Percentiles rank a stretch among this genome's conserved stretches.
Conservation (phyloP, 192 early-diverging fungal species). For the Phlyctochytrium planicorne region DNA sequence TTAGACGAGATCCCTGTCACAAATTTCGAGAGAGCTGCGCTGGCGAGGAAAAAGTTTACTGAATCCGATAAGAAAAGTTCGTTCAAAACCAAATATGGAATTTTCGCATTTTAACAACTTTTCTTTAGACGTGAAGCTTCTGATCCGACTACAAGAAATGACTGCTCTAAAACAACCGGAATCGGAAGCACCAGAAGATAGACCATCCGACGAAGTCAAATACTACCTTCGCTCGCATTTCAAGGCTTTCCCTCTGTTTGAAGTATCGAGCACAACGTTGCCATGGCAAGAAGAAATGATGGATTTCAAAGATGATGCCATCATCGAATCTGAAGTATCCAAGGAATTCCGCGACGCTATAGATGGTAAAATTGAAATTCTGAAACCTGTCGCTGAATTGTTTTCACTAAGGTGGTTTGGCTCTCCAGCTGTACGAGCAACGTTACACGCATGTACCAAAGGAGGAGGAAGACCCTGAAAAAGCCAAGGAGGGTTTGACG, state of each 20-base stretch:
- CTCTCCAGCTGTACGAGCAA: conserved; percentile 2
- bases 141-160: conserved; percentile 20
- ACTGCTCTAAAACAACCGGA: conserved; percentile 11
- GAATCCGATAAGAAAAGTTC: background rate
- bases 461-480: background rate
- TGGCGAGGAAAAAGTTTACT: background rate
- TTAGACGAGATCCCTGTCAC: conserved; percentile 23
- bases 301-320: background rate
- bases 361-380: background rate
- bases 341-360: conserved; percentile 12
- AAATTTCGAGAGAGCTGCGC: conserved; percentile 7
- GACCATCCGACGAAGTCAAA: conserved; percentile 18
- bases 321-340: conserved; percentile 9
- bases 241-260: background rate
- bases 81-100: background rate
- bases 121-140: conserved; percentile 14
- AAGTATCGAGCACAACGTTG: conserved; percentile 6
- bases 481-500: background rate
- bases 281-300: conserved; percentile 19
- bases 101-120: background rate
- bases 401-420: background rate
- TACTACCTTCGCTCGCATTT: conserved; percentile 15
- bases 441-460: background rate
- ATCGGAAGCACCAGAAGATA: conserved; percentile 7
- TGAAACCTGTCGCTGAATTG: background rate